Base-by-base conservation (phyloP, 2,329 filamentous ascomycete genomes). In the Calonectria crousiana region DNA sequence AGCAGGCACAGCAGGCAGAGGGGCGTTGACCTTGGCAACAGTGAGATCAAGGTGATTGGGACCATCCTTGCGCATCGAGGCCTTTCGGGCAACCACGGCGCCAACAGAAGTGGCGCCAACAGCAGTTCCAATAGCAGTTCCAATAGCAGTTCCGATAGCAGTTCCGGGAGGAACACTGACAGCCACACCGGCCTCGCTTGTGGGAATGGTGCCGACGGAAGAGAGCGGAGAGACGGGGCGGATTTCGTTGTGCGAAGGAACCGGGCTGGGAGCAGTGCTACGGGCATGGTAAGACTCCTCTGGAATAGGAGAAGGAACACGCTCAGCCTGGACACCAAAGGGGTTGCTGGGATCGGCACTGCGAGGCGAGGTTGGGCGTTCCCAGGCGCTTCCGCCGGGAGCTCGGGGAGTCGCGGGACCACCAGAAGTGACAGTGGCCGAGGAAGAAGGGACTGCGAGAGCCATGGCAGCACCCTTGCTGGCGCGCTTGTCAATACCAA, bases 271-370 rank as follows among this genome's bases (percentile, higher is more conserved):
- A 38, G 85, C 81, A 6, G 74, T 41, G 47, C 67, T 78, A 49
- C 52, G 78, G 52, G 69, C 73, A n/a, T 76, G 74, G 53, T 76
- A 51, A 65, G 74, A 74, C 14, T 85, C 84, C 64, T 86, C 85
- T 26, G 81, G 79, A 60, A 86, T 84, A 30, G 88, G 84, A n/a
- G 85, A 85, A 53, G 85, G 81, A 47, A 87, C 81, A 68, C 84
- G 87, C 83, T 92, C 90, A 49, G 90, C 89, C 75, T 91, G 89
- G 79, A 89, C 89, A 65, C 91, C 92, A 83, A 97, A 97, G 26
- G 95, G 95, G 82, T 97, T 95, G 74, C 88, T 87, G 3, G 89
- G 86, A 80, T 92, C 88, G 67, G 87, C 85, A 83, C 87, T 85
- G 74, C 85, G 79, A 84, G 84, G 83, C 5, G 85, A 85, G 47